A percentile compares a stretch with the other conserved stretches of the same genome.
phyloP scores from a whole-genome alignment of 2,329 filamentous ascomycete species.

The Didymella arachidicola region DNA sequence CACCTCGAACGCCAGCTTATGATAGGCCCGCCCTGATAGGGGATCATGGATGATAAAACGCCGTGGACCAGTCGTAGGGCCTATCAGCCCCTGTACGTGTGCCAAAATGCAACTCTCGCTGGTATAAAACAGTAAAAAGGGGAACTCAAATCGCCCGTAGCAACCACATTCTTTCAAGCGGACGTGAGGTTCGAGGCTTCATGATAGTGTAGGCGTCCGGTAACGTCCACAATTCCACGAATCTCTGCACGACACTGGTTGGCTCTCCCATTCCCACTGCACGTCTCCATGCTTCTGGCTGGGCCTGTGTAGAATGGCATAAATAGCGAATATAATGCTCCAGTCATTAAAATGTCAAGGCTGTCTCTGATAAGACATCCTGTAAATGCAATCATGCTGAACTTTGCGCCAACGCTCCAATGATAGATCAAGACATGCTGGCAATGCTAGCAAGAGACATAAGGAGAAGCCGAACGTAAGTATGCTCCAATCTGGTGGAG shows the following conservation, averaged over 20 bases:
- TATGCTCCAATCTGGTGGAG: neutral
- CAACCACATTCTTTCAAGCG: neutral
- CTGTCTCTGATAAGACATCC: slow-evolving; percentile 41
- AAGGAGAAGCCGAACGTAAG: neutral
- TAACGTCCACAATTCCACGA: neutral
- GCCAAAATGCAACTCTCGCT: slow-evolving; percentile 47
- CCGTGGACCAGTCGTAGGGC: slow-evolving; percentile 35
- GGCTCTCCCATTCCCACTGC: neutral
- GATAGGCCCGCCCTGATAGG: slow-evolving; percentile 31
- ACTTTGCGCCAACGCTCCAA: slow-evolving; percentile 31
- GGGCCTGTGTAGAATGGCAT: slow-evolving; percentile 2
- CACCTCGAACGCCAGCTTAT: slow-evolving; percentile 33
- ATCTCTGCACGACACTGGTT: neutral
- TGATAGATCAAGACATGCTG: slow-evolving; percentile 11
- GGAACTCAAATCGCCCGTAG: slow-evolving; percentile 8
- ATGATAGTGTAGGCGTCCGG: neutral
- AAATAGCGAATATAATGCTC: slow-evolving; percentile 15
- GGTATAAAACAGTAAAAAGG: slow-evolving; percentile 38
- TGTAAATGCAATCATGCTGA: slow-evolving; percentile 39
- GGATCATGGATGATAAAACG: slow-evolving; percentile 36
- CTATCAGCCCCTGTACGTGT: slow-evolving; percentile 37
- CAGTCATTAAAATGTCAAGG: slow-evolving; percentile 30
- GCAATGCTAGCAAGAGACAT: slow-evolving; percentile 17
- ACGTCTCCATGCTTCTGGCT: neutral
- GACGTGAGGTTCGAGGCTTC: neutral